phyloP scores from a whole-genome alignment of 2,329 filamentous ascomycete genomes.

The Raffaelea albimanens region DNA sequence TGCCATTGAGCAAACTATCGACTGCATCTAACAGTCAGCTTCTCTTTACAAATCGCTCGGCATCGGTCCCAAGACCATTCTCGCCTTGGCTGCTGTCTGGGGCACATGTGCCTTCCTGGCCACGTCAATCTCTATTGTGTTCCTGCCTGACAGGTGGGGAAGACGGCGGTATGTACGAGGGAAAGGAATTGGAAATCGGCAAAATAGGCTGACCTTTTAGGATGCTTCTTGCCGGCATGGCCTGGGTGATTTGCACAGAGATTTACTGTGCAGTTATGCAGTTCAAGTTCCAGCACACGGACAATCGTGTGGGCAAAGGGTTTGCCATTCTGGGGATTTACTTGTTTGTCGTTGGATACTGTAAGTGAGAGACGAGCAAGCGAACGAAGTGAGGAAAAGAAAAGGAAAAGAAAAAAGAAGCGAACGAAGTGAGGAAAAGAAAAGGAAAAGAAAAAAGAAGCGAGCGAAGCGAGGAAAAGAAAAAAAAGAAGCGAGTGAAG shows the following conservation, averaged over 20 bases:
- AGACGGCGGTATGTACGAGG: slow-evolving; percentile 25
- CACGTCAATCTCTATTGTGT: slow-evolving; percentile 41
- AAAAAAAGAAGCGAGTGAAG: no score
- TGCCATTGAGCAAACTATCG: no score
- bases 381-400: slow-evolving; percentile 39
- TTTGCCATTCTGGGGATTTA: slow-evolving; percentile 52
- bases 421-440: no score
- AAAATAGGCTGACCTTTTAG: slow-evolving; percentile 17
- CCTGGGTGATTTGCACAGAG: slow-evolving; percentile 41
- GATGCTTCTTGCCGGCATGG: slow-evolving; percentile 45
- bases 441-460: no score
- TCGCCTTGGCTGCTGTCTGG: slow-evolving; percentile 44
- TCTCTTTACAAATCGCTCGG: slow-evolving; percentile 47
- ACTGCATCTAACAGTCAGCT: slow-evolving; percentile 31
- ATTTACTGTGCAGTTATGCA: slow-evolving; percentile 53
- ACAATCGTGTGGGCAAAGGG: slow-evolving; percentile 46
- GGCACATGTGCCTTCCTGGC: slow-evolving; percentile 41
- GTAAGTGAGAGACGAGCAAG: slow-evolving; percentile 21
- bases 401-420: no score
- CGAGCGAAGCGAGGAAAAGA: no score
- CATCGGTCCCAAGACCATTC: slow-evolving; percentile 36
- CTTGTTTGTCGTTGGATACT: slow-evolving; percentile 47
- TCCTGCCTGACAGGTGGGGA: slow-evolving; percentile 47
- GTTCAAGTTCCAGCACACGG: slow-evolving; percentile 41
- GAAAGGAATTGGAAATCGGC: no score